phyloP scores from a whole-genome alignment of 2,329 filamentous ascomycete species.

The Juglanconis oblonga region DNA sequence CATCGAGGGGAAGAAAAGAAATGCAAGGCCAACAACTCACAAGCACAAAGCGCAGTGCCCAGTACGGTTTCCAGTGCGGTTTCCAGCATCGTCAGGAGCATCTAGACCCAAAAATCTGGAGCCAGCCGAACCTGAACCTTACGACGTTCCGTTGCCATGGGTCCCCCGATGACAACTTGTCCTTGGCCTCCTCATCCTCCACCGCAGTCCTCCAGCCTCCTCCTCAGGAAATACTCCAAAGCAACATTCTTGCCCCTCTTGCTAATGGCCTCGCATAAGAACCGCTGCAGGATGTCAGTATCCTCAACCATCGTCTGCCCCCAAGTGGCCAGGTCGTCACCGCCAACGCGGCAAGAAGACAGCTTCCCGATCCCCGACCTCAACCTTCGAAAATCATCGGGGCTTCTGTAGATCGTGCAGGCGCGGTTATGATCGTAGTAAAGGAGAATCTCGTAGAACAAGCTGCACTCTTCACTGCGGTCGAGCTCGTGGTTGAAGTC shows the following conservation, averaged over 20 bases:
- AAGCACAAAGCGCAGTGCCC: neutral
- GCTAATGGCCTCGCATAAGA: constrained; percentile 19
- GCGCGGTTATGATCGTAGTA: constrained; percentile 30
- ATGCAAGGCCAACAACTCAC: neutral
- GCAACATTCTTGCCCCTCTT: constrained; percentile 17
- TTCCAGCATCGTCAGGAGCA: neutral
- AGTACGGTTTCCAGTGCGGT: too few relatives aligned
- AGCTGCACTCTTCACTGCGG: constrained; percentile 6
- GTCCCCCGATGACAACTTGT: neutral
- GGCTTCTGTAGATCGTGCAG: constrained; percentile 28
- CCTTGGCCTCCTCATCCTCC: neutral
- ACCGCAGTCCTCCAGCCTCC: constrained; percentile 28
- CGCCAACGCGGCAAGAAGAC: neutral
- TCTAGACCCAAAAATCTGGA: neutral
- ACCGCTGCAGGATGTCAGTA: constrained; percentile 19
- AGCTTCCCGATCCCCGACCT: constrained; percentile 8
- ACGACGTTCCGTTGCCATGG: neutral
- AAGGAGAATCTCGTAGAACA: constrained; percentile 26
- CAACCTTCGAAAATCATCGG: constrained; percentile 26
- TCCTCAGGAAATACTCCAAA: constrained; percentile 28
- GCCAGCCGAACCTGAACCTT: neutral
- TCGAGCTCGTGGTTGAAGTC: constrained; percentile 19
- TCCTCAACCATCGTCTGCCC: constrained; percentile 15
- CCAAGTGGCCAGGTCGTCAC: constrained; percentile 6
- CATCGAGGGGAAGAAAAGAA: neutral